Percentiles rank a stretch among this genome's conserved stretches.
phyloP scores from a whole-genome alignment of 1,284 basidiomycete species.

The Leccinum huronense region DNA sequence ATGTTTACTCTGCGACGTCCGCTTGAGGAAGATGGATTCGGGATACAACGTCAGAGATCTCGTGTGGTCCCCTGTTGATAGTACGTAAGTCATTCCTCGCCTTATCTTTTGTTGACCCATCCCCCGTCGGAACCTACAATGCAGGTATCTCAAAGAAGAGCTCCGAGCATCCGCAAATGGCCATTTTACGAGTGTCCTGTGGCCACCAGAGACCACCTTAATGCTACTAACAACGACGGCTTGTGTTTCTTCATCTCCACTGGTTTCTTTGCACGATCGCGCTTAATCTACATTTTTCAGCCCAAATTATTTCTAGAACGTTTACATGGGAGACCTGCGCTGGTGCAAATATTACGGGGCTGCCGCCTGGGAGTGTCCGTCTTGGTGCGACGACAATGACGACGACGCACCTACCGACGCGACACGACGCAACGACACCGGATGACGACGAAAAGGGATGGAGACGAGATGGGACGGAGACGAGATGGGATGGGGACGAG shows the following conservation, averaged over 20 bases:
- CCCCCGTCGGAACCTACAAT: slow-evolving; percentile 13
- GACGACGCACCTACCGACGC: too few species aligned
- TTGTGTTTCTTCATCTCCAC: slow-evolving; percentile 43
- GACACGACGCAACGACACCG: too few species aligned
- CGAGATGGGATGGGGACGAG: too few species aligned
- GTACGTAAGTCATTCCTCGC: slow-evolving; percentile 6
- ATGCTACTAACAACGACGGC: slow-evolving; percentile 67
- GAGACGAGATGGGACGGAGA: too few species aligned
- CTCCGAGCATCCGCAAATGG: slow-evolving; percentile 52
- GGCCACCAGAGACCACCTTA: slow-evolving; percentile 86
- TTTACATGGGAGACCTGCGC: slow-evolving; percentile 79
- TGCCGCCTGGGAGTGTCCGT: too few species aligned
- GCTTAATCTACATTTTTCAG: slow-evolving; percentile 33
- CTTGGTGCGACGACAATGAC: too few species aligned
- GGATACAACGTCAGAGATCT: slow-evolving; percentile 75
- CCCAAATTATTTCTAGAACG: slow-evolving; percentile 57
- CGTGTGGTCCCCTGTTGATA: slow-evolving; percentile 89
- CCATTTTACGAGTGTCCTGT: slow-evolving; percentile 68
- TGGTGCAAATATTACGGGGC: slow-evolving; percentile 68
- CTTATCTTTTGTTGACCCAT: slow-evolving; percentile 4
- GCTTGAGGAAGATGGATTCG: slow-evolving; percentile 41
- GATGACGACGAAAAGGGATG: too few species aligned
- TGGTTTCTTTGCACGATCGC: not conserved
- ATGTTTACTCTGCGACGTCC: slow-evolving; percentile 75
- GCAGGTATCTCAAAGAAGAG: slow-evolving; percentile 90